Evolutionary conservation across 1,139 yeast genomes (phyloP), one percentile per base, ranked within the genome.

Genomic region (Nakaseomyces uthaithaninus): DNA sequence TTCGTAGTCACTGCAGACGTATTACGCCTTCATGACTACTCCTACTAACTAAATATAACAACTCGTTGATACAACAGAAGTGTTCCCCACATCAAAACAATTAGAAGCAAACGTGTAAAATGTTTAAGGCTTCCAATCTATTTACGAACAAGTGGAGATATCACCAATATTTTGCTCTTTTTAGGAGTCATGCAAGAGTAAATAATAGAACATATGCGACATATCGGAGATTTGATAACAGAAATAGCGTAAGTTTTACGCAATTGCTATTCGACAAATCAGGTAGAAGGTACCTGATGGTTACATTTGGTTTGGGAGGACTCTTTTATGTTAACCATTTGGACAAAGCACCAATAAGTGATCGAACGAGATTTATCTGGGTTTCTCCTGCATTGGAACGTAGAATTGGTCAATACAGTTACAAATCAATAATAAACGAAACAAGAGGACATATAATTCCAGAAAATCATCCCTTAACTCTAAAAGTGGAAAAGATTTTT

Each of bases 291-390:
- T 49, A 52, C 27, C 43, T 54, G 7, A 59, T 54, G 9, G 41
- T 54, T 2, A 39, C 54, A 10, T 42, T 62, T 41, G 64, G 62
- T 20, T 58, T 62, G 2, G 57, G 63, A n/a, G 65, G 66, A 0
- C 66, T 74, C 1, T 69, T 84, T 49, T 79, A 82, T 49, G 54
- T 77, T 3, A 68, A 80, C 38, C 78, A 87, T 55, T 64, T 84
- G 28, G 82, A 87, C 47, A 73, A 74, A 48, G 95, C 95, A 0
- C 97, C 97, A 1, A 79, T 80, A 27, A 80, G 95, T 1, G 76
- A 78, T 20, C 68, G 98, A 40, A 64, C 63, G 25, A 67, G 97
- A 46, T 74, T 87, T 51, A 72, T 89, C 57, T 74, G 89, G 72
- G 69, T 85, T 1, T 81, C 91, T 3, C 72, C 72, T 42, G 72